phyloP scores from a whole-genome alignment of 1,139 yeast species.

The Taphrina wiesneri region DNA sequence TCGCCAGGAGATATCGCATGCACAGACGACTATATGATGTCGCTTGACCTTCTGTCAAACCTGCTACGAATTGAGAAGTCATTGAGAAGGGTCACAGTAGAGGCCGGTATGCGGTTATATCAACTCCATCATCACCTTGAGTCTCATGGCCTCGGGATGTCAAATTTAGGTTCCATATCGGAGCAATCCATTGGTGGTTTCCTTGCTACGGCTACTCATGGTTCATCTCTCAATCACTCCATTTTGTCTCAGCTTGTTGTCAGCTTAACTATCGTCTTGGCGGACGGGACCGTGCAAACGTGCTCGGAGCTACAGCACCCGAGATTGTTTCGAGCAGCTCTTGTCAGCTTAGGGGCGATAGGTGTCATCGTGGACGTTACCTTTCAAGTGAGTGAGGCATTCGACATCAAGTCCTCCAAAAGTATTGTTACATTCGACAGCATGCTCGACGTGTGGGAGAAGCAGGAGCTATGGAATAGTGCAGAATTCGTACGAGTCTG shows the following conservation, averaged over 20 bases:
- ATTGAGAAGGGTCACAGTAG: constrained; percentile 74
- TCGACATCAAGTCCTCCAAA: constrained; percentile 76
- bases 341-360: constrained; percentile 83
- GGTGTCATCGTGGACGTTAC: constrained; percentile 92
- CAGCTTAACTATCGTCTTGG: constrained; percentile 67
- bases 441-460: constrained; percentile 65
- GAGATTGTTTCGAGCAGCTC: constrained; percentile 78
- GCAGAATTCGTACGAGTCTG: constrained; percentile 90
- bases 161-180: constrained; percentile 88
- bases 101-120: constrained; percentile 84
- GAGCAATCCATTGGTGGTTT: constrained; percentile 94
- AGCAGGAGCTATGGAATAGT: constrained; percentile 66
- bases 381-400: constrained; percentile 76
- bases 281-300: constrained; percentile 65
- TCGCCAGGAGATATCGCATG: constrained; percentile 91
- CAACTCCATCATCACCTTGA: constrained; percentile 71
- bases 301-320: constrained; percentile 70
- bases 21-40: constrained; percentile 85
- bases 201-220: constrained; percentile 95
- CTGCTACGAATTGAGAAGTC: constrained; percentile 53
- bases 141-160: constrained; percentile 70
- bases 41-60: constrained; percentile 70
- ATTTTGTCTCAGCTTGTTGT: constrained; percentile 86
- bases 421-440: constrained; percentile 78
- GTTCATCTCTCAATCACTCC: constrained; percentile 91